Evolutionary conservation across 805 yeast genomes (phyloP), one percentile per base, ranked within the genome.

Genomic region (Maudiozyma saulgeensis): DNA sequence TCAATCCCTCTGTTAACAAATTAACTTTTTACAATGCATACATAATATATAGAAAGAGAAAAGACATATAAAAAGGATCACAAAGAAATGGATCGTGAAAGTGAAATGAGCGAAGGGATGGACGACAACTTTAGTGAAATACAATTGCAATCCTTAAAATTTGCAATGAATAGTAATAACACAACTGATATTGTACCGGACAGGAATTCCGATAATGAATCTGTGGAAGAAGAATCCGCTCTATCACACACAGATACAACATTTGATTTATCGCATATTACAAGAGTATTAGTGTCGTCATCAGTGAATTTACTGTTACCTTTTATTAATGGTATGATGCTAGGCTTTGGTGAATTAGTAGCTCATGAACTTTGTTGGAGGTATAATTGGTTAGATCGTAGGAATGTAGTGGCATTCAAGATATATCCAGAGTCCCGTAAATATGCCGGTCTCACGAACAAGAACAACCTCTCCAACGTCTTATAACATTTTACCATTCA

Each of bases 231-330:
- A 15, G 38, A 35, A 19, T 7, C 11, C 4, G 18, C 16, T 19
- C 5, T 35, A 16, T 35, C 38, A 35, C 18, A 4, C 3, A 35
- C 38, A 35, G 38, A 35, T 35, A 35, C 18, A 74, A 91, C 93
- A 68, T 93, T 93, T 53, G 97, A 90, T 62, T 91, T 93, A 54
- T 98, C 98, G 77, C 96, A 87, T 98, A 93, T 91, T 43, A 18
- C 61, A 5, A 54, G 56, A 9, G 56, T 56, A 41, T 55, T 57
- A 2, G 56, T 54, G 40, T 72, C 75, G n/a, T 68, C 84, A 21
- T 76, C 89, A 2, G 80, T 91, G 53, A 91, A 91, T 57, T 68
- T 91, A 56, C 62, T 89, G 1, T 68, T 91, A 43, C 98, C 98
- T 2, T 89, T 91, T 60, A 73, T 91, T 56, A 91, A 91, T 60